Base-by-base conservation (phyloP, 2,329 filamentous ascomycete species). In the Ampelomyces quisqualis region DNA sequence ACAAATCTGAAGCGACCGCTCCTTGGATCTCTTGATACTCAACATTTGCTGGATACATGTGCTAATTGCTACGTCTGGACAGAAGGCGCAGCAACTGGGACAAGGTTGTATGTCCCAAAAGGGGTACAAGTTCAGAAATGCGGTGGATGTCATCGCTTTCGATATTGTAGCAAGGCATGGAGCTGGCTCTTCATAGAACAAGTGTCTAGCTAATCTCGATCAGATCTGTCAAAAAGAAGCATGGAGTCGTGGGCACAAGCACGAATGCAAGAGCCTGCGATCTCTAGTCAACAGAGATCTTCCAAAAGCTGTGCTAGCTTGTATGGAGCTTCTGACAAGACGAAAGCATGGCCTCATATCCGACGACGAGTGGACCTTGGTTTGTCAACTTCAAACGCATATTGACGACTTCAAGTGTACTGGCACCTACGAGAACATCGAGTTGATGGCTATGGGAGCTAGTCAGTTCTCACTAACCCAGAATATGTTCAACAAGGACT, bases 241-340 rank as follows among this genome's bases (percentile, higher is more conserved):
- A 18, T 85, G 81, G 81, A 77, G 73, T 36, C 69, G 72, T 13
- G 70, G 71, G 7, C 81, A 85, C 66, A 81, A 80, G 39, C 64
- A 76, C 42, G 80, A 84, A 63, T 85, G 81, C 55, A 71, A 74
- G 19, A 70, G 77, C 5, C 76, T 77, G 37, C 68, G 70, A 29
- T 62, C 62, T 7, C 60, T 78, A 4, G 60, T 67, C 13, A 54
- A 61, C 22, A 68, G 62, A 34, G 58, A 65, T 24, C 65, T 83
- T 2, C 81, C 80, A 0, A 78, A 74, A 47, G 74, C 75, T 27
- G 77, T 78, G 2, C 71, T 81, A 10, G 78, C 77, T 5, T 68
- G 78, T 2, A 69, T 82, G 40, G 76, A 80, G 14, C 62, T 82
- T 13, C 62, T 84, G 9, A 60, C 73, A 19, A 70, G 74, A 21